Evolutionary conservation across 2,329 filamentous ascomycete genomes (phyloP), one percentile per base, ranked within the genome.

Genomic region (Neofusicoccum cordaticola): DNA sequence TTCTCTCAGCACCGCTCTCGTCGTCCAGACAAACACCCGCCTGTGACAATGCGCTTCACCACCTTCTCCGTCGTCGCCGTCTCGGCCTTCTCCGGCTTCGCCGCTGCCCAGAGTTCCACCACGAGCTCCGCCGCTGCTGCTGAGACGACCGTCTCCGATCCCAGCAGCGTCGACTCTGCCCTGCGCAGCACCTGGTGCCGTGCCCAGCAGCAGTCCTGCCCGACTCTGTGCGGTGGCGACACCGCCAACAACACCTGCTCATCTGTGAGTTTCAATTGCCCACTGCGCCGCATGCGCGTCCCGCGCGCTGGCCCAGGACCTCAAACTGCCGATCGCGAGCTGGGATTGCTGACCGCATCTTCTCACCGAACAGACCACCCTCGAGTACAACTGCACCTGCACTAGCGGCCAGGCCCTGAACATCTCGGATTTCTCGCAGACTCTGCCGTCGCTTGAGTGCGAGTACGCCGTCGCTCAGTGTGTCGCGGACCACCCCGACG

Each of bases 311-410:
- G 47, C 45, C 58, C 22, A 37, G 35, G 42, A 9, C 5, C 56
- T 27, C 39, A 9, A n/a, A 45, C n/a, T 9, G 22, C 56, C 27
- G 56, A 60, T 60, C 56, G 15, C 17, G n/a, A 45, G 47, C 44
- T 22, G n/a, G 37, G 31, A 35, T 60, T 34, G 64, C 72, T 75
- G 67, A 77, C 66, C 47, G 22, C 50, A 19, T 15, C 44, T 61
- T 68, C 67, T 39, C 17, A 31, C 6, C 47, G 42, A 66, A 58
- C 71, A 86, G 85, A 68, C 65, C 50, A 78, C 79, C 17, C 80
- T 90, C 66, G 74, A 74, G 39, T 89, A 81, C 79, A 79, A 72
- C 65, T 90, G 88, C 77, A 78, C 79, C 58, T 90, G 88, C 80
- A 53, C 62, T 68, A 84, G 87, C 73, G 83, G 82, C 68, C 82